phyloP scores from a whole-genome alignment of 2,329 filamentous ascomycete species.

The Colletotrichum sojae region DNA sequence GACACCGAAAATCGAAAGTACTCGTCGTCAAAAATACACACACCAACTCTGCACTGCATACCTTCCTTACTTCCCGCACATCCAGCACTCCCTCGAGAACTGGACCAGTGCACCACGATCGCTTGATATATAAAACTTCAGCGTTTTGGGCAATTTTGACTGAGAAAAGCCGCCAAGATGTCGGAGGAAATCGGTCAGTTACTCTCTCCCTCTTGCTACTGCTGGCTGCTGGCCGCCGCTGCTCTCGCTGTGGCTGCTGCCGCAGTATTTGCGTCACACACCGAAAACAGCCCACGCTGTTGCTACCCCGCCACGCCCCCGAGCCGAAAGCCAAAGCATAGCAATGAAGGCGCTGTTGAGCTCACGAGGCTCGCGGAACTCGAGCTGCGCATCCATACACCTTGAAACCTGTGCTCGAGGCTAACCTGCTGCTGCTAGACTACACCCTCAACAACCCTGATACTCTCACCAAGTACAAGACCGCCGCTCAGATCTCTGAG shows the following conservation, averaged over 20 bases:
- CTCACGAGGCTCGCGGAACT: slow-evolving; percentile 21
- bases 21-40: slow-evolving; percentile 42
- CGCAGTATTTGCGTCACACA: slow-evolving; percentile 44
- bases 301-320: slow-evolving; percentile 31
- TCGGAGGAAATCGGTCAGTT: slow-evolving; percentile 62
- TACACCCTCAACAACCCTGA: slow-evolving; percentile 93
- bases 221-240: background rate
- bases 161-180: slow-evolving; percentile 53
- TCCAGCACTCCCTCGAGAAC: slow-evolving; percentile 32
- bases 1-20: slow-evolving; percentile 39
- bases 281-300: slow-evolving; percentile 43
- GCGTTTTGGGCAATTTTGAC: slow-evolving; percentile 30
- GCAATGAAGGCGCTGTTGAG: slow-evolving; percentile 11
- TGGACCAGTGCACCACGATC: slow-evolving; percentile 38
- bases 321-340: slow-evolving; percentile 17
- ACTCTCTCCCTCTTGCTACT: slow-evolving; percentile 15
- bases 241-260: slow-evolving; percentile 20
- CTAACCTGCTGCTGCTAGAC: slow-evolving; percentile 65
- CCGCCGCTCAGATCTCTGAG: slow-evolving; percentile 93
- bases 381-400: slow-evolving; percentile 12
- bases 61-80: slow-evolving; percentile 27
- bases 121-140: slow-evolving; percentile 32
- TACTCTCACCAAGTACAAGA: slow-evolving; percentile 99
- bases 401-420: slow-evolving; percentile 1
- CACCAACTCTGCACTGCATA: slow-evolving; percentile 39